These are phyloP conservation scores for Cladosporium oxysporum DNA, from an alignment of 2,329 filamentous ascomycete genomes.

Conservation along the genomic window DNA sequence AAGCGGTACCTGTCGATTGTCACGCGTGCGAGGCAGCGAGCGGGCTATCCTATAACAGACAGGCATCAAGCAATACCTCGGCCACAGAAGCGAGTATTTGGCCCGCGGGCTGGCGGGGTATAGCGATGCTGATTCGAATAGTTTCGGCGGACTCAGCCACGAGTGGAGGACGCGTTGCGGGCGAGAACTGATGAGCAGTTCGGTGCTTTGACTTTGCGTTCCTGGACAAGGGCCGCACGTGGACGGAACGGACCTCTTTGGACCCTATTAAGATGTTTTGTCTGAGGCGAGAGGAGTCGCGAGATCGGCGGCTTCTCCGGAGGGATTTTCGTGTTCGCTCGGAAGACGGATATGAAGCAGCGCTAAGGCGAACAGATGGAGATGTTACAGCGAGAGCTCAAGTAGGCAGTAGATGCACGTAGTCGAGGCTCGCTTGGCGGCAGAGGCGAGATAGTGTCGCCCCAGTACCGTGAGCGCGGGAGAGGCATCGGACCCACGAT, in stretches of 20 bases:
- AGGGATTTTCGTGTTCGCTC: constrained; percentile 2
- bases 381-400: neutral
- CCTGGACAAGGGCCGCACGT: constrained; percentile 3
- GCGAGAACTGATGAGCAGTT: neutral
- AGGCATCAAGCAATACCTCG: constrained; percentile 9
- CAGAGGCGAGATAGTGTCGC: constrained; percentile 6
- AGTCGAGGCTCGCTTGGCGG: constrained; percentile 11
- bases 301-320: constrained; percentile 5
- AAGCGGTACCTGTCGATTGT: constrained; percentile 1
- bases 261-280: neutral
- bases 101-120: constrained; percentile 1
- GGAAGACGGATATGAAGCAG: constrained; percentile 13
- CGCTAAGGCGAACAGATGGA: constrained; percentile 10
- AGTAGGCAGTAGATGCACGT: constrained; percentile 1
- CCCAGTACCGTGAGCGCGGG: neutral
- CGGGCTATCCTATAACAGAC: constrained; percentile 11
- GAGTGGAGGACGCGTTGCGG: neutral
- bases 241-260: constrained; percentile 1
- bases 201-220: neutral
- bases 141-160: constrained; percentile 6
- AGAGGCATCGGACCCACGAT: neutral
- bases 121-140: neutral
- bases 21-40: neutral
- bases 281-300: neutral
- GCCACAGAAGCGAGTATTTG: neutral